phyloP scores from a whole-genome alignment of 1,284 basidiomycete genomes.

The Apiotrichum porosum region DNA sequence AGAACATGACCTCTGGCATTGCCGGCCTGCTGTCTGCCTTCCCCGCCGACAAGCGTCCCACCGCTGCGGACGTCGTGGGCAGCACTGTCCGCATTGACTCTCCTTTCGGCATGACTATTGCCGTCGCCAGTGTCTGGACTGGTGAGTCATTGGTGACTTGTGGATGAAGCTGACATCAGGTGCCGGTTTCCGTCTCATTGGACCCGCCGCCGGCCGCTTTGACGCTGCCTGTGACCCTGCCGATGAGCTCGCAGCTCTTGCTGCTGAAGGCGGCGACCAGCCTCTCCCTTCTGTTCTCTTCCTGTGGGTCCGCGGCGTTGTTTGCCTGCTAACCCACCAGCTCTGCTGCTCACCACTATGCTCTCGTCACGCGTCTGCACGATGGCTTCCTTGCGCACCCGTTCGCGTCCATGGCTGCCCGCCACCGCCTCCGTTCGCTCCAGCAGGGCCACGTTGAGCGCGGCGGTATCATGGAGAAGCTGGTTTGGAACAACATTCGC shows the following conservation, averaged over 20 bases:
- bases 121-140: conserved; percentile 39
- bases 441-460: conserved; percentile 33
- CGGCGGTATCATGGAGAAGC: conserved; percentile 29
- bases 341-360: conserved; percentile 29
- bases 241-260: conserved; percentile 24
- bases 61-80: conserved; percentile 35
- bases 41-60: conserved; percentile 47
- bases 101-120: conserved; percentile 45
- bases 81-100: conserved; percentile 35
- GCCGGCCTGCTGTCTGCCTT: conserved; percentile 44
- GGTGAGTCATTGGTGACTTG: conserved; percentile 13
- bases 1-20: conserved; percentile 48
- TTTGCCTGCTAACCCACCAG: conserved; percentile 10
- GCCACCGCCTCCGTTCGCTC: conserved; percentile 33
- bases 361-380: conserved; percentile 27
- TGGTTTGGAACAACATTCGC: conserved; percentile 28
- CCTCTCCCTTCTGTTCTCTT: conserved; percentile 39
- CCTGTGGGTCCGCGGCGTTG: conserved; percentile 23
- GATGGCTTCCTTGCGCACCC: conserved; percentile 19
- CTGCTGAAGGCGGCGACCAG: conserved; percentile 7
- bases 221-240: conserved; percentile 18
- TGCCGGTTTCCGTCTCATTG: conserved; percentile 39
- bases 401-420: conserved; percentile 26
- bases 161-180: conserved; percentile 5
- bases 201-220: conserved; percentile 12